phyloP scores from a whole-genome alignment of 2,329 filamentous ascomycete genomes.

The Penicillium corylophilum region DNA sequence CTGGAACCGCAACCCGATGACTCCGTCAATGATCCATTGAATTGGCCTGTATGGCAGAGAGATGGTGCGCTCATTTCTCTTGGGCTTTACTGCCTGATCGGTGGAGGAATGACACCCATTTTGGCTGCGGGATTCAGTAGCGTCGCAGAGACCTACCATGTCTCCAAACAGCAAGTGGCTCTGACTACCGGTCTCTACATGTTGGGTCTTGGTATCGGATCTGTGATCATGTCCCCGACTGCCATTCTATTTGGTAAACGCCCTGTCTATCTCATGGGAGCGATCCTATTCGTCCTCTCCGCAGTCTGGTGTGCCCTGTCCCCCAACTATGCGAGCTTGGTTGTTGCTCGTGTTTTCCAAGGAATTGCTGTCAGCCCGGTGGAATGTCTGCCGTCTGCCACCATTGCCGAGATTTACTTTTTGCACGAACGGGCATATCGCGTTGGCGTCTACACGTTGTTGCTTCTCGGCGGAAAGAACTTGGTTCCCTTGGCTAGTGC shows the following conservation, averaged over 20 bases:
- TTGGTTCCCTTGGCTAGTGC: slow-evolving; percentile 84
- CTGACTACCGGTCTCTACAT: slow-evolving; percentile 91
- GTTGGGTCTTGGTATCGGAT: slow-evolving; percentile 86
- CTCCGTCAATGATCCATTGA: slow-evolving; percentile 83
- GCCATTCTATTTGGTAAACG: slow-evolving; percentile 89
- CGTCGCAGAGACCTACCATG: slow-evolving; percentile 65
- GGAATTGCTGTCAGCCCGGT: slow-evolving; percentile 86
- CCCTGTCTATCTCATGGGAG: slow-evolving; percentile 78
- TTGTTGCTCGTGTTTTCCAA: slow-evolving; percentile 80
- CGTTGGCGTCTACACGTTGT: slow-evolving; percentile 86
- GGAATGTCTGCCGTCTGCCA: slow-evolving; percentile 88
- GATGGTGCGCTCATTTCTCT: slow-evolving; percentile 77
- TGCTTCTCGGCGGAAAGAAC: slow-evolving; percentile 89
- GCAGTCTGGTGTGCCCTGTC: slow-evolving; percentile 85
- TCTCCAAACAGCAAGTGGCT: slow-evolving; percentile 71
- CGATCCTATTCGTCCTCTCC: slow-evolving; percentile 73
- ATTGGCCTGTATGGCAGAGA: slow-evolving; percentile 81
- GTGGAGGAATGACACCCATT: slow-evolving; percentile 87
- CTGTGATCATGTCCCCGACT: slow-evolving; percentile 80
- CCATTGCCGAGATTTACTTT: slow-evolving; percentile 95
- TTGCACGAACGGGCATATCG: slow-evolving; percentile 90
- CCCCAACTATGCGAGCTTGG: slow-evolving; percentile 73
- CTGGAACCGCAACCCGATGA: slow-evolving; percentile 91
- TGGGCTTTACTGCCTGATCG: slow-evolving; percentile 89
- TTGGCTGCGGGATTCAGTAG: slow-evolving; percentile 86